Evolutionary conservation across 2,329 filamentous ascomycete genomes (phyloP), one percentile per base, ranked within the genome.

Genomic region (Exophiala lecanii-corni): DNA sequence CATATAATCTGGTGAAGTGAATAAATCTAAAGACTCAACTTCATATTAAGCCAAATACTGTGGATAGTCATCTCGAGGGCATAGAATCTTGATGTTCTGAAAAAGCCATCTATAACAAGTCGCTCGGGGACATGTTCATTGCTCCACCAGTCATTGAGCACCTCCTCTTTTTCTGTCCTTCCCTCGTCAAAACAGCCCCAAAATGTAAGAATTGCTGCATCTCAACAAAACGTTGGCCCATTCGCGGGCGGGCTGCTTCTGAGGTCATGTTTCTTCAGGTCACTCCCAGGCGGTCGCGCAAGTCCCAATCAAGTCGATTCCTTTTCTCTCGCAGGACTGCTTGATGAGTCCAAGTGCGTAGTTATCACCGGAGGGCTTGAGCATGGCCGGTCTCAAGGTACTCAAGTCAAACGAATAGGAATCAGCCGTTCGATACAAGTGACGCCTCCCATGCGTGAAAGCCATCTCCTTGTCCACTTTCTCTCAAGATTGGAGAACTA

Each of bases 101-200:
- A 41, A 21, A 48, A 48, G 9, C 45, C 45, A 9, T 41, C 31
- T 7, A 48, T 38, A 1, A 38, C 41, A 5, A 48, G 45, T 2
- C 45, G 45, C 21, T 48, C 45, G 9, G 41, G 41, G 6, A 48
- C 25, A 23, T 48, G 45, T 15, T 48, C 45, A n/a, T 48, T 41
- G n/a, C 40, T 44, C 45, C 45, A 48, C 45, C 45, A 48, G 19
- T 35, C 45, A 30, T 48, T 48, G 3, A 48, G 41, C 5, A 20
- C 37, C n/a, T 36, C 25, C 10, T 36, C 25, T 39, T 44, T 41
- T 15, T 40, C 30, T 18, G 16, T 30, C 16, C n/a, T 34, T 16
- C 20, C 10, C 20, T 33, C 15, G n/a, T 36, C 20, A n/a, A 36
- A 9, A 6, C 17, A 5, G n/a, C 45, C 45, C 41, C 45, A 48